Conservation (phyloP, 768 basidiomycete species). For the Symmetrospora coprosmae region DNA sequence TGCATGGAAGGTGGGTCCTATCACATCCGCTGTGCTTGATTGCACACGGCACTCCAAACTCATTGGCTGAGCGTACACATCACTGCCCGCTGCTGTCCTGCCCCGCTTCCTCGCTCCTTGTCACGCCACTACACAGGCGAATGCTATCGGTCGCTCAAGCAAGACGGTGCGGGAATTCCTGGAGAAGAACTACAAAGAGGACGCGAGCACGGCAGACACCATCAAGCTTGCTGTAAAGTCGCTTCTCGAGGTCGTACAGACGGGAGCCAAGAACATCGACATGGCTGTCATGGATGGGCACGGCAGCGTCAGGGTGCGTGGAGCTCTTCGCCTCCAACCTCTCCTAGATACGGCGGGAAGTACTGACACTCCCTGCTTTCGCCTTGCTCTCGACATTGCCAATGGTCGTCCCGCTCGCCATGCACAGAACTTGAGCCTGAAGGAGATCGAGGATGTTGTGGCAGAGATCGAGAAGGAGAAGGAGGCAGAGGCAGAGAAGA, state of each 20-base stretch:
- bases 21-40: not conserved
- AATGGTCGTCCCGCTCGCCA: not conserved
- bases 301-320: constrained; percentile 69
- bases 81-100: not conserved
- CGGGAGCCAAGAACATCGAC: constrained; percentile 99
- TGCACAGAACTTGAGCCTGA: constrained; percentile 61
- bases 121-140: constrained; percentile 48
- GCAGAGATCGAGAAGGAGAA: constrained; percentile 90
- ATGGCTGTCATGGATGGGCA: constrained; percentile 95
- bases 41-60: not conserved
- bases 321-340: not conserved
- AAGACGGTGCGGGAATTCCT: constrained; percentile 97
- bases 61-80: no score
- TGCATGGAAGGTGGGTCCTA: constrained; percentile 74
- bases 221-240: constrained; percentile 92
- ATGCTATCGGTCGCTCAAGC: constrained; percentile 91
- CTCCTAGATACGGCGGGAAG: no score
- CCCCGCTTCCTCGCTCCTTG: not conserved
- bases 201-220: constrained; percentile 69
- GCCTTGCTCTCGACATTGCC: no score
- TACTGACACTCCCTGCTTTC: not conserved
- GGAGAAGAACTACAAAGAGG: constrained; percentile 94
- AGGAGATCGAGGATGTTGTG: constrained; percentile 84
- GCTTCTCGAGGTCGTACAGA: constrained; percentile 92
- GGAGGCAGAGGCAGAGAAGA: constrained; percentile 91